Conservation (phyloP, 2,329 filamentous ascomycete species). For the Alternaria tenuissima region DNA sequence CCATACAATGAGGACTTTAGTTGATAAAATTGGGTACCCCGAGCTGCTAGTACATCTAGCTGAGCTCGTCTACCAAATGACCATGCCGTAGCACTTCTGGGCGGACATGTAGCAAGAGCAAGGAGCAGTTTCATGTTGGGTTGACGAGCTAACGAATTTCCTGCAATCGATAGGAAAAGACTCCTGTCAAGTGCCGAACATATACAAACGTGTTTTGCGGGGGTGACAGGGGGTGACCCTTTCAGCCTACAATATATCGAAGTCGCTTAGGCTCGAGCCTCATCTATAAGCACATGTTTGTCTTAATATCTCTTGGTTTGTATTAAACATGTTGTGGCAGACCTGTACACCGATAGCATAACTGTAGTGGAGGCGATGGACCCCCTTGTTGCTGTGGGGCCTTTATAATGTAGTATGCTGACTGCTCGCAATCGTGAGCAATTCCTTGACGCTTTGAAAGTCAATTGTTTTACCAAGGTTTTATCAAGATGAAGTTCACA, state of each 20-base stretch:
- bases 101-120: conserved; percentile 26
- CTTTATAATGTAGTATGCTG: neutral
- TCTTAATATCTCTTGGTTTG: conserved; percentile 16
- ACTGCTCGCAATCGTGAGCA: neutral
- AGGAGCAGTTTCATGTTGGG: conserved; percentile 35
- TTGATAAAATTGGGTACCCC: conserved; percentile 34
- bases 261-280: conserved; percentile 7
- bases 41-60: conserved; percentile 28
- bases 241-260: conserved; percentile 22
- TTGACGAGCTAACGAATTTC: neutral
- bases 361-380: neutral
- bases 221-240: conserved; percentile 18
- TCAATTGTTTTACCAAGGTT: neutral
- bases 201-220: conserved; percentile 7
- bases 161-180: neutral
- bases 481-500: conserved; percentile 19
- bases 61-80: conserved; percentile 26
- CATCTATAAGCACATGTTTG: conserved; percentile 9
- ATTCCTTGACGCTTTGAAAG: neutral
- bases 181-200: conserved; percentile 10
- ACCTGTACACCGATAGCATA: neutral
- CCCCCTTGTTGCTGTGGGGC: neutral
- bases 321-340: neutral
- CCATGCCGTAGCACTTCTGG: conserved; percentile 29
- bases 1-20: conserved; percentile 34